Conservation (phyloP, 1,139 yeast genomes). For the Saccharomyces hybrid region DNA sequence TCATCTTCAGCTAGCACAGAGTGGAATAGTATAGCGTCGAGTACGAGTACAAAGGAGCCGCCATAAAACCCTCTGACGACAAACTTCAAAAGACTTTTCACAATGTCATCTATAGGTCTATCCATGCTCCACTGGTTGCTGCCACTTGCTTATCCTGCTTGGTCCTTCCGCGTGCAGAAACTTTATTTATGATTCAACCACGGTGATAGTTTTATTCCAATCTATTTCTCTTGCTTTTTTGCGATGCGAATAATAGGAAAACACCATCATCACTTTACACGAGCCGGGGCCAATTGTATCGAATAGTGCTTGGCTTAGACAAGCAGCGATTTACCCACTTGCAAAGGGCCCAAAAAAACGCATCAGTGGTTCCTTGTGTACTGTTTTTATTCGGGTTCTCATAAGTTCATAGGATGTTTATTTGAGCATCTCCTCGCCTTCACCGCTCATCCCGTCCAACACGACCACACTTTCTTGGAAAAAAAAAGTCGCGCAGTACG, state of each 20-base stretch:
- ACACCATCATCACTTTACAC: too few species aligned
- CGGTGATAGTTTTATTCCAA: background rate
- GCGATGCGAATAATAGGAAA: too few species aligned
- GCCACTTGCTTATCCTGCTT: background rate
- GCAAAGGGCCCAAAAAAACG: too few species aligned
- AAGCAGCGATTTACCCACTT: too few species aligned
- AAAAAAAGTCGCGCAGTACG: background rate
- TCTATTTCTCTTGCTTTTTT: too few species aligned
- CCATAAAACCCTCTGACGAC: conserved; percentile 86
- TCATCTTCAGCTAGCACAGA: conserved; percentile 94
- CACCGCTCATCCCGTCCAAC: background rate
- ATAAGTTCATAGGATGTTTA: too few species aligned
- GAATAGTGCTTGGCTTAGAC: too few species aligned
- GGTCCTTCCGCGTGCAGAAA: background rate
- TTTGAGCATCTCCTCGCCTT: too few species aligned
- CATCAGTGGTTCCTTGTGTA: too few species aligned
- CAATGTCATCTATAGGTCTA: conserved; percentile 32
- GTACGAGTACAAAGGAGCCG: conserved; percentile 69
- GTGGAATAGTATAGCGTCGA: conserved; percentile 87
- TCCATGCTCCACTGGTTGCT: conserved; percentile 23
- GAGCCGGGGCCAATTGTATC: too few species aligned
- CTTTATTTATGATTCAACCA: background rate
- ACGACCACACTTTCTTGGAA: background rate
- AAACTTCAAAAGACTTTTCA: conserved; percentile 37
- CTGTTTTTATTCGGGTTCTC: too few species aligned